Percentiles rank a stretch among this genome's conserved stretches.
These are phyloP conservation scores for Fusarium humuli DNA, from an alignment of 2,329 filamentous ascomycete species.

Conservation along the genomic window DNA sequence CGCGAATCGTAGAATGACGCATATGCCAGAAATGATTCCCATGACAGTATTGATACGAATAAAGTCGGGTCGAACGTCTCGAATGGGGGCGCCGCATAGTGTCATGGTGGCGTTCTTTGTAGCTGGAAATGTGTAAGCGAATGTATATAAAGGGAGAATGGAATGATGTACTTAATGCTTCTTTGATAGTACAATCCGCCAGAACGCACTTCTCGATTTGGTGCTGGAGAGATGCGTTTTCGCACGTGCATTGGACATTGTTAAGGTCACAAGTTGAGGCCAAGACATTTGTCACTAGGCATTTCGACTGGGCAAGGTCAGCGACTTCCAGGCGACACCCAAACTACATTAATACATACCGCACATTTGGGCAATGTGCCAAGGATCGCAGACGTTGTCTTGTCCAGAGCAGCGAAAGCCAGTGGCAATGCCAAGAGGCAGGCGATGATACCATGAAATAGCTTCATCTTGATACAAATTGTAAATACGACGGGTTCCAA, in stretches of 20 bases:
- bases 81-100: not conserved
- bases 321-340: not conserved
- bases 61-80: slow-evolving; percentile 8
- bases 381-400: not conserved
- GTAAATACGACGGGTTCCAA: not conserved
- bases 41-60: not conserved
- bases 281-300: not conserved
- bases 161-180: not conserved
- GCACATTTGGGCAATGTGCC: not conserved
- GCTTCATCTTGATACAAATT: not conserved
- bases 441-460: not conserved
- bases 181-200: not conserved
- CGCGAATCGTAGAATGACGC: not conserved
- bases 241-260: slow-evolving; percentile 4
- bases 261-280: slow-evolving; percentile 4
- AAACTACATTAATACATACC: not conserved
- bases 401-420: not conserved
- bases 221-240: not conserved
- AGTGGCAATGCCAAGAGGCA: not conserved
- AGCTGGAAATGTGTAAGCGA: not conserved
- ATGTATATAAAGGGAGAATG: rapidly evolving
- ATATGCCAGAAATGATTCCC: not conserved
- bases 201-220: not conserved
- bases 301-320: slow-evolving; percentile 33
- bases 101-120: not conserved